Base-by-base conservation (phyloP, 805 yeast species). In the Candida morakotiae region DNA sequence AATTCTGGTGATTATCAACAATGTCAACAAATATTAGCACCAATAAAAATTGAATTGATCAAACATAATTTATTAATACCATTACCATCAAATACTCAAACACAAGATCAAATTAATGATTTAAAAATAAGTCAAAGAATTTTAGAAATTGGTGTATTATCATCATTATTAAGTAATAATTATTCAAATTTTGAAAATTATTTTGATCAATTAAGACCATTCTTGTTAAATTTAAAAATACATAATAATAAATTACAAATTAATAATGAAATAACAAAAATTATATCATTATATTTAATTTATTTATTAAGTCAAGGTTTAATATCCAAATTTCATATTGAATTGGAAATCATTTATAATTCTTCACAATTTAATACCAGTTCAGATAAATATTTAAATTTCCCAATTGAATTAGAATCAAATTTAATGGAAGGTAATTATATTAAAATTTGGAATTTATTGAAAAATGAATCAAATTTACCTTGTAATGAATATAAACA, bases 381-480 rank as follows among this genome's bases (percentile, higher is more conserved):
- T n/a, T 37, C 52, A 25, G 73, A 67, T 56, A 68, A 73, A 47
- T 86, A 73, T 56, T 68, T 91, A 48, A 75, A 78, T 33, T 88
- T 88, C 57, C 98, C 98, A 17, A 81, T 91, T 37, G 80, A 81
- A 48, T 79, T 93, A 50, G 98, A 93, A 59, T 81, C 86, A 47
- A 87, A 94, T 83, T 75, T 93, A 47, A 87, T 91, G 83, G 98
- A 93, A 64, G 98, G 98, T 29, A 84, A 91, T 46, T 93, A 89
- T 62, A 93, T 87, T 60, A 86, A 86, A 60, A 91, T 89, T 31
- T 85, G 93, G 83, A 81, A 77, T 48, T 72, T 85, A 38, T 72
- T 84, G 45, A 78, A 81, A 36, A 75, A 77, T 42, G 68, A 69
- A 38, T 49, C 64, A 26, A 66, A 64, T 51, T 79, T 81, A 46